Base-by-base conservation (phyloP, 2,329 filamentous ascomycete species). In the Venturia asperata region DNA sequence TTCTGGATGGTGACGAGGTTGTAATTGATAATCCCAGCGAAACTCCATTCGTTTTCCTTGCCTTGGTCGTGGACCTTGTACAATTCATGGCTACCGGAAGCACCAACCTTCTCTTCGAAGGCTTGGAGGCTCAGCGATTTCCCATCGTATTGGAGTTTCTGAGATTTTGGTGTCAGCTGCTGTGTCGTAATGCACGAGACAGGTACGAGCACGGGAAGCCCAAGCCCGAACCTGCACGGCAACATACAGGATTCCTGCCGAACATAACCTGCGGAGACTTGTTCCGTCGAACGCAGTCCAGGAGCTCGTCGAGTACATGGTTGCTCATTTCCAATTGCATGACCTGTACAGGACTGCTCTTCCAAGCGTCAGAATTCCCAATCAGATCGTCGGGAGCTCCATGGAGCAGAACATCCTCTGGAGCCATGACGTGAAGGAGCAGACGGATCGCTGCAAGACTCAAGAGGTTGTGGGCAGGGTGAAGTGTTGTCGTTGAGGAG, bases 1-100 rank as follows among this genome's bases (percentile, higher is more conserved):
- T 82, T 81, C 70, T 82, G 78, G 43, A 85, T 79, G 69, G 79
- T 64, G 6, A 73, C 78, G 43, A 86, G 77, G 67, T 77, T 82
- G 71, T 87, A 83, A 72, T 81, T 84, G 69, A 87, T 76, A 30
- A 83, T 72, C 55, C 83, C 83, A 34, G 80, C 76, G 70, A 86
- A 86, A 66, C 80, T 80, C 70, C 85, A 73, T 66, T 79, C 78
- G 11, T 63, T 64, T 41, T 78, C 73, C 66, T 78, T 74, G 45
- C 64, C 58, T 41, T 78, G 73, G 65, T 78, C 74, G 68, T 75
- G 76, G 66, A 76, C 72, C 61, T 72, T 73, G 76, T 86, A 88
- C 67, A 88, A 74, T 74, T 87, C 85, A 68, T 82, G 81, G 27
- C 52, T 58, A 21, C 27, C 52, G 9, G 27, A 58, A 3, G 34